Evolutionary conservation across 2,329 filamentous ascomycete genomes (phyloP).

Genomic region (Dothistroma septosporum): DNA sequence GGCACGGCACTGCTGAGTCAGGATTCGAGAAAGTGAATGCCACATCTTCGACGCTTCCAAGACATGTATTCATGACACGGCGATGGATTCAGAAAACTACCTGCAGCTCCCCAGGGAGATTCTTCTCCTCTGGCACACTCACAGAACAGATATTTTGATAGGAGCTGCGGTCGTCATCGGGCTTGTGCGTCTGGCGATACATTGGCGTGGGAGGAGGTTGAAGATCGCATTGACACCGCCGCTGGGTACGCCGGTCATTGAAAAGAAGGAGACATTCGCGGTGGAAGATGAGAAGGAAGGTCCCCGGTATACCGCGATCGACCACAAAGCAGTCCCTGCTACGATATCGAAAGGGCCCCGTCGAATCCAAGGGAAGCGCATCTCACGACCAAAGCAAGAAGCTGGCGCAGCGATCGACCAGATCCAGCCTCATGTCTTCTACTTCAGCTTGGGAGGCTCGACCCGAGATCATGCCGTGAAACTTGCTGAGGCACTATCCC

Average conservation of each 20-base stretch:
- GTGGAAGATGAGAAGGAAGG: background rate
- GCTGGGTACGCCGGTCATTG: conserved; percentile 21
- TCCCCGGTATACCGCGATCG: background rate
- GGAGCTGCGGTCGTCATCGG: conserved; percentile 30
- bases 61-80: background rate
- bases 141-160: conserved; percentile 30
- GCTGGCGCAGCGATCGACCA: conserved; percentile 11
- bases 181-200: conserved; percentile 24
- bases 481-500: conserved; percentile 54
- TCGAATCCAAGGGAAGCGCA: conserved; percentile 31
- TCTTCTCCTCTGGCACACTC: conserved; percentile 31
- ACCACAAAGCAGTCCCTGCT: background rate
- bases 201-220: conserved; percentile 24
- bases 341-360: conserved; percentile 23
- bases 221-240: conserved; percentile 24
- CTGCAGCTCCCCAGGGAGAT: conserved; percentile 28
- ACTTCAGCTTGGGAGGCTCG: conserved; percentile 78
- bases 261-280: conserved; percentile 15
- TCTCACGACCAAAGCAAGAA: conserved; percentile 16
- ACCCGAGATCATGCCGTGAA: conserved; percentile 69
- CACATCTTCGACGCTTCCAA: background rate
- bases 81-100: conserved; percentile 17
- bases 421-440: conserved; percentile 76
- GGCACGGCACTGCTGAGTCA: background rate
- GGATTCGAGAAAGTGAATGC: background rate